Evolutionary conservation across 768 basidiomycete genomes (phyloP).

Genomic region (Lactarius psammicola): DNA sequence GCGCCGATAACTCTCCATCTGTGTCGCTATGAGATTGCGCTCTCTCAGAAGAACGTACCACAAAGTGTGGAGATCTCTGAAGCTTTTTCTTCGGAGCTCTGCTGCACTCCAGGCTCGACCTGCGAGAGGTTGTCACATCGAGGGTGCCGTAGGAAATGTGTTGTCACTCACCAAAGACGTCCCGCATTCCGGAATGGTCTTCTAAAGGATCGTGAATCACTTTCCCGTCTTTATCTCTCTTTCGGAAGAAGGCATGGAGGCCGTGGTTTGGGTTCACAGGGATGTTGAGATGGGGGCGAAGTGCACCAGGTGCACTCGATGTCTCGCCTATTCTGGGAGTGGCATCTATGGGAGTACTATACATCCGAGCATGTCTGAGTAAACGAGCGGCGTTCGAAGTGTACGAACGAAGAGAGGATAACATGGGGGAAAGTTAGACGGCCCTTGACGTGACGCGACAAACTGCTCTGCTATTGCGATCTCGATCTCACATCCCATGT

Average conservation of each 20-base stretch:
- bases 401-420: conserved; percentile 21
- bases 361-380: conserved; percentile 1
- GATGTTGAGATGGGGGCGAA: conserved; percentile 46
- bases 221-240: conserved; percentile 47
- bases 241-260: conserved; percentile 75
- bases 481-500: not conserved
- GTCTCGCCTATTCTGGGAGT: not conserved
- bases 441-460: not conserved
- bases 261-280: conserved; percentile 63
- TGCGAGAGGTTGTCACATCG: conserved; percentile 35
- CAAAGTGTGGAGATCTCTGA: conserved; percentile 88
- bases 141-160: conserved; percentile 19
- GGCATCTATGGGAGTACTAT: conserved; percentile 24
- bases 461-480: not conserved
- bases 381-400: conserved; percentile 6
- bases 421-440: conserved; percentile 7
- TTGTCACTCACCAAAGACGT: conserved; percentile 42
- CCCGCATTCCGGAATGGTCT: conserved; percentile 32
- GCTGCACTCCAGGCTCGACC: conserved; percentile 85
- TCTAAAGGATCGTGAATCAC: conserved; percentile 54
- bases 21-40: conserved; percentile 86
- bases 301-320: conserved; percentile 30
- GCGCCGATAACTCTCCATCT: conserved; percentile 73
- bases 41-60: conserved; percentile 93
- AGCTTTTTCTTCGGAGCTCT: conserved; percentile 87